These are phyloP conservation scores for Chaetoscypha palmicola DNA, from an alignment of 2,329 filamentous ascomycete genomes.

Conservation along the genomic window DNA sequence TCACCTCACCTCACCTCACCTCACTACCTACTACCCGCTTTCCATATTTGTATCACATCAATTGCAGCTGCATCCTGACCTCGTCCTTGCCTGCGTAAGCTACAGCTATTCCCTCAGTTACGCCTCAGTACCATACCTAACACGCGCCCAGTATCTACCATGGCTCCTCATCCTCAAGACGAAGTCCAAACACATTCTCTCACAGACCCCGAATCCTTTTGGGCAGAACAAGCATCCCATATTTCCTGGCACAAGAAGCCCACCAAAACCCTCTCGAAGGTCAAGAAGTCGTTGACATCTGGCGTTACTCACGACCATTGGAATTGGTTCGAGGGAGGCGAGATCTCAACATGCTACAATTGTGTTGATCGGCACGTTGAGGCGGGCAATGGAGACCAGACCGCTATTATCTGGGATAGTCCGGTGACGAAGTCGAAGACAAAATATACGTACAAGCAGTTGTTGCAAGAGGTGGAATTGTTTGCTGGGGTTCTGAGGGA, in stretches of 20 bases:
- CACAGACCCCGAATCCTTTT: slow-evolving; percentile 64
- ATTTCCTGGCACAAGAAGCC: slow-evolving; percentile 79
- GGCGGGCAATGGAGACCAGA: slow-evolving; percentile 63
- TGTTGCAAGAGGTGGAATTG: slow-evolving; percentile 73
- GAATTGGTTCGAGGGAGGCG: slow-evolving; percentile 84
- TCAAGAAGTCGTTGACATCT: slow-evolving; percentile 50
- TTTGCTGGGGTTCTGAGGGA: slow-evolving; percentile 76
- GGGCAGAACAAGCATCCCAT: slow-evolving; percentile 65
- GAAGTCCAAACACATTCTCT: slow-evolving; percentile 45
- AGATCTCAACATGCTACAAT: slow-evolving; percentile 89
- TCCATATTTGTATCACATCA: no score
- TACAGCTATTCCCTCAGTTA: no score
- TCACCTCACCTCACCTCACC: no score
- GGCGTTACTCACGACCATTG: slow-evolving; percentile 66
- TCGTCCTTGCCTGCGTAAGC: no score
- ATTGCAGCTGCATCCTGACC: no score
- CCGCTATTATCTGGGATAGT: slow-evolving; percentile 82
- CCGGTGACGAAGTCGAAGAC: slow-evolving; percentile 71
- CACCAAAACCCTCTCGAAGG: slow-evolving; percentile 49
- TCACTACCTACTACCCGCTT: no score
- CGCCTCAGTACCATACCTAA: no score
- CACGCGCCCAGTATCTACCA: no score
- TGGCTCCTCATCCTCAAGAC: slow-evolving; percentile 30
- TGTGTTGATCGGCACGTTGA: slow-evolving; percentile 85
- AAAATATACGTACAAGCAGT: slow-evolving; percentile 64